A percentile compares a stretch with the other conserved stretches of the same genome.
Conservation (phyloP, 495 filamentous ascomycete genomes). For the Podospora pseudocomata region DNA sequence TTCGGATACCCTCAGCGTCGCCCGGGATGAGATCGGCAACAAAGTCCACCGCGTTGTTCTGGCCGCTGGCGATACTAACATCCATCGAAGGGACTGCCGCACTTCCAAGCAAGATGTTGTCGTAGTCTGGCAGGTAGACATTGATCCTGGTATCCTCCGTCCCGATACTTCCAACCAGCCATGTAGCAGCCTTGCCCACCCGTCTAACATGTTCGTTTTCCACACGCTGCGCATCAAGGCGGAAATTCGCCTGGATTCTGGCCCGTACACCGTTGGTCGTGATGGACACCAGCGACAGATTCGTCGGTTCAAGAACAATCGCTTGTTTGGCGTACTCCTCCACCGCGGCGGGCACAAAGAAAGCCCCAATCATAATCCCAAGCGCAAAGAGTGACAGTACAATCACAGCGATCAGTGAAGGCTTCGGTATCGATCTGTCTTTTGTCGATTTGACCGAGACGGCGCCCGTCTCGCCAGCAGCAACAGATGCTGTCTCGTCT, state of each 20-base stretch:
- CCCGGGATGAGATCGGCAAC: constrained; percentile 70
- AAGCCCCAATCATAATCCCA: constrained; percentile 57
- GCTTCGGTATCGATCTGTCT: constrained; percentile 39
- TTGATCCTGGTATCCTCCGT: constrained; percentile 65
- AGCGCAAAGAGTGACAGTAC: constrained; percentile 39
- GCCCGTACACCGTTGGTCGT: constrained; percentile 71
- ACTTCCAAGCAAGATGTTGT: constrained; percentile 69
- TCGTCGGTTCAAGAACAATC: constrained; percentile 71
- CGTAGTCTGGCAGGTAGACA: constrained; percentile 81
- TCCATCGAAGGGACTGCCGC: constrained; percentile 69
- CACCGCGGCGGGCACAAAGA: constrained; percentile 73
- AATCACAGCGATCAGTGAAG: constrained; percentile 45
- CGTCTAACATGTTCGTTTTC: constrained; percentile 63
- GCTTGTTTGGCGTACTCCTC: constrained; percentile 84
- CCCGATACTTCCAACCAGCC: constrained; percentile 71
- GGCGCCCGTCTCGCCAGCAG: constrained; percentile 24
- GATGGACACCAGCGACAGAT: constrained; percentile 77
- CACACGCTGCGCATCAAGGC: constrained; percentile 72
- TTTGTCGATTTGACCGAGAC: constrained; percentile 22
- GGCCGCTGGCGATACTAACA: constrained; percentile 70
- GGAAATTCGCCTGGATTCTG: constrained; percentile 74
- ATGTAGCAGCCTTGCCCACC: constrained; percentile 73
- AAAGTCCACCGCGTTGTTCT: constrained; percentile 72
- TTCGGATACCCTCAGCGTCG: constrained; percentile 70
- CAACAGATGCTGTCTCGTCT: constrained; percentile 33